Base-by-base conservation (phyloP, 306 rosid species). In the Glycine soja region DNA sequence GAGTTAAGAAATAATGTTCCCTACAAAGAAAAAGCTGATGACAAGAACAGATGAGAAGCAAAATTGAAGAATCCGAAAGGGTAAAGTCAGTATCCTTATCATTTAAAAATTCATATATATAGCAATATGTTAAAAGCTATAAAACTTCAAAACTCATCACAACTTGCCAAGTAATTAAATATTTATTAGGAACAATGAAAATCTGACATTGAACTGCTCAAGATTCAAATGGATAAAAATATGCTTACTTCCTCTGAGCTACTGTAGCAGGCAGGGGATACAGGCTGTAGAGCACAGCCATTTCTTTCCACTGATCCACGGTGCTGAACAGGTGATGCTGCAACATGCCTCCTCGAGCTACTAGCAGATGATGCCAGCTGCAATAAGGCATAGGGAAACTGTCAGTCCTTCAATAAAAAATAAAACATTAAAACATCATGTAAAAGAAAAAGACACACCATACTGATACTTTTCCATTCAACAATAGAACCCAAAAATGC, bases 161-260 rank as follows among this genome's bases (percentile, higher is more conserved):
- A 56, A 3, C 43, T 59, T 43, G 15, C 68, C 40, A 42, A 62
- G 46, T 52, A 64, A 81, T 10, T 64, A 64, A 64, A 38, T 13
- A 9, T 74, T 67, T 36, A 46, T 54, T 18, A 57, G 57, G 30
- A 36, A 58, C 32, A 47, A 47, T 7, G 42, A 76, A 50, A 76
- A 19, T 52, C 24, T 42, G 30, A 36, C 54, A 70, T 10, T 58
- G 32, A 76, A 72, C 15, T 24, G n/a, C n/a, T 59, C 15, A 34
- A 64, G 36, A 53, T 73, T 70, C 38, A 54, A 72, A 32, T 14
- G 45, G 47, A 16, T 32, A 19, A 83, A 24, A 67, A 59, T 73
- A 58, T 67, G 69, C 88, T 84, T 84, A 89, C 97, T 84, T 90
- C 89, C 75, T 67, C 57, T 24, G 93, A 86, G 81, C 86, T 76